Conservation (phyloP, 164 flowering plant species). For the Berberis vulgaris region DNA sequence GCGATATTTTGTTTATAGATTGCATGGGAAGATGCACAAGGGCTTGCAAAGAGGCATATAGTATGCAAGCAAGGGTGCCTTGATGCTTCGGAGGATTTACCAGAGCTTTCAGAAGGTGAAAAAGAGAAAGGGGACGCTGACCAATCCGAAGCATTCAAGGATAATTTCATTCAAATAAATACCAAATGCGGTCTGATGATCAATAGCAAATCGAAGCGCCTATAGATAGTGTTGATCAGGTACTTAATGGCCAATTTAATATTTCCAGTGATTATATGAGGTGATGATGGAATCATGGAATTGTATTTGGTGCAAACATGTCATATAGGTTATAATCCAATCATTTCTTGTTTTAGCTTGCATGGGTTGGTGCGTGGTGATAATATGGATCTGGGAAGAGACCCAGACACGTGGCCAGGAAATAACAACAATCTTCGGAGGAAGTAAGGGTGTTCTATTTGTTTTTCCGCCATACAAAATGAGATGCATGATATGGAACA, state of each 20-base stretch:
- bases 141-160: slow-evolving; percentile 19
- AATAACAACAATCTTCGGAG: too few species aligned
- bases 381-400: slow-evolving; percentile 88
- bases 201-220: slow-evolving; percentile 26
- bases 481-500: too few species aligned
- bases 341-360: slow-evolving; percentile 26
- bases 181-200: slow-evolving; percentile 55
- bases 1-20: slow-evolving; percentile 29
- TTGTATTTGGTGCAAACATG: too few species aligned
- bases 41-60: slow-evolving; percentile 42
- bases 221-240: slow-evolving; percentile 77
- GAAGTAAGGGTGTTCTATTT: too few species aligned
- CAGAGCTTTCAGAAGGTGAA: slow-evolving; percentile 79
- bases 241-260: slow-evolving; percentile 3
- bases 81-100: slow-evolving; percentile 64
- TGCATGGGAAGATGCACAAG: slow-evolving; percentile 57
- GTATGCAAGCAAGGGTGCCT: slow-evolving; percentile 63
- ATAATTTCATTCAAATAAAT: slow-evolving; percentile 30
- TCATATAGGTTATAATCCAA: neutral
- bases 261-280: too few species aligned
- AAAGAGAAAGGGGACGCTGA: slow-evolving; percentile 49
- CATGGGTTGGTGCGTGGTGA: slow-evolving; percentile 92
- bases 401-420: slow-evolving; percentile 93
- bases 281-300: too few species aligned
- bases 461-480: too few species aligned